Percentiles rank a stretch among this genome's conserved stretches.
These are phyloP conservation scores for Dipteronia sinensis DNA, from an alignment of 345 rosid genomes.

Conservation along the genomic window DNA sequence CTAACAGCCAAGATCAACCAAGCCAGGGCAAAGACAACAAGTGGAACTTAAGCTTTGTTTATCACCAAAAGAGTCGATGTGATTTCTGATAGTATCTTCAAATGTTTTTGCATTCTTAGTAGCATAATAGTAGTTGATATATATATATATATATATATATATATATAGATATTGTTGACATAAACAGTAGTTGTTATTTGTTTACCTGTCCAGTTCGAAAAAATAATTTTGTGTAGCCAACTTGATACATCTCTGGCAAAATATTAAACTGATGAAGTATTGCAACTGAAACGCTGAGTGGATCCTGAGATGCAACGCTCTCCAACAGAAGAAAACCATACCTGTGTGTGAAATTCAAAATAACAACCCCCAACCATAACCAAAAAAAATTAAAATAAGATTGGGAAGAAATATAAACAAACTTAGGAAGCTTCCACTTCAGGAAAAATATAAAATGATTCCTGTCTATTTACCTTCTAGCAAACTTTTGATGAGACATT, in stretches of 20 bases:
- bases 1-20: not conserved
- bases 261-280: conserved; percentile 97
- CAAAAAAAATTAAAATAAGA: not conserved
- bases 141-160: not conserved
- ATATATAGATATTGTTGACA: too few relatives aligned
- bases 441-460: not conserved
- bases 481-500: conserved; percentile 94
- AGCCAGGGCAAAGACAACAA: not conserved
- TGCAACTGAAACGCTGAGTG: conserved; percentile 95
- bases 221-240: conserved; percentile 95
- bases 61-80: not conserved
- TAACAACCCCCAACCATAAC: conserved; percentile 12
- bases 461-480: conserved; percentile 62
- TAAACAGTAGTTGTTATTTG: not conserved
- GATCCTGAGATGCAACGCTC: conserved; percentile 77
- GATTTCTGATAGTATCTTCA: not conserved
- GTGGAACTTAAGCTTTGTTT: not conserved
- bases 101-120: too few relatives aligned
- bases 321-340: conserved; percentile 95
- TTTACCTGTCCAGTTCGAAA: conserved; percentile 97
- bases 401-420: not conserved
- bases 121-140: not conserved
- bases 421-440: not conserved
- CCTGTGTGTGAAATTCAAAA: conserved; percentile 44
- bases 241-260: conserved; percentile 99